Base-by-base conservation (phyloP, 2,329 filamentous ascomycete genomes). In the Tympanopsis confertula region DNA sequence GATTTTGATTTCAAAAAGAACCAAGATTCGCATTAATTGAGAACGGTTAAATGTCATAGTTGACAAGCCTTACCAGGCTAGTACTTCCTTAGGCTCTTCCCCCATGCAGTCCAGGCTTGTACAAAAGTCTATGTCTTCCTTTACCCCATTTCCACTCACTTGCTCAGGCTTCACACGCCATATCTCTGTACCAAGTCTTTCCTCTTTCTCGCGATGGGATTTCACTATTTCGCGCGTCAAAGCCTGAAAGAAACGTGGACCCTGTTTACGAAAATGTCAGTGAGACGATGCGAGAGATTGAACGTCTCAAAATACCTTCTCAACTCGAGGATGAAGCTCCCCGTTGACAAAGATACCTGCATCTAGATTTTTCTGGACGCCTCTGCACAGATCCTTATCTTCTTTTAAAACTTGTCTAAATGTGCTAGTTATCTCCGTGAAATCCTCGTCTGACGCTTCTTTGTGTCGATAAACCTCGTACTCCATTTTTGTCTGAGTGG, bases 401-500 rank as follows among this genome's bases (percentile, higher is more conserved):
- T 71, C 68, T 5, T 54, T 49, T 61, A 69, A 65, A 41, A 71
- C 59, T 15, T 62, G 63, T 41, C 62, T 63, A 52, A 69, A 71
- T 38, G 68, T 62, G 4, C 62, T 46, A 50, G 59, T 59, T 42
- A 70, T 62, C 13, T 53, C 50, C n/a, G 58, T 46, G 47, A 70
- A 69, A 26, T 66, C 61, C 26, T 62, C 57, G 5, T 66, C 58
- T 1, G 59, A 54, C 4, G 63, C 61, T 44, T 65, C 52, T 40
- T 61, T 63, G 54, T 69, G 65, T 42, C 61, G 59, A 56, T 62
- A 70, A 35, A 71, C 57, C 47, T 71, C 62, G 47, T 69, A 71
- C 35, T 60, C 56, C 61, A 71, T 68, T 35, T 56, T 54, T 5
- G 59, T 63, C n/a, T 48, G 56, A 15, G 52, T 57, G 1, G 66